Evolutionary conservation across 2,329 filamentous ascomycete genomes (phyloP), one percentile per base, ranked within the genome.

Genomic region (Diaporthe ampelina): DNA sequence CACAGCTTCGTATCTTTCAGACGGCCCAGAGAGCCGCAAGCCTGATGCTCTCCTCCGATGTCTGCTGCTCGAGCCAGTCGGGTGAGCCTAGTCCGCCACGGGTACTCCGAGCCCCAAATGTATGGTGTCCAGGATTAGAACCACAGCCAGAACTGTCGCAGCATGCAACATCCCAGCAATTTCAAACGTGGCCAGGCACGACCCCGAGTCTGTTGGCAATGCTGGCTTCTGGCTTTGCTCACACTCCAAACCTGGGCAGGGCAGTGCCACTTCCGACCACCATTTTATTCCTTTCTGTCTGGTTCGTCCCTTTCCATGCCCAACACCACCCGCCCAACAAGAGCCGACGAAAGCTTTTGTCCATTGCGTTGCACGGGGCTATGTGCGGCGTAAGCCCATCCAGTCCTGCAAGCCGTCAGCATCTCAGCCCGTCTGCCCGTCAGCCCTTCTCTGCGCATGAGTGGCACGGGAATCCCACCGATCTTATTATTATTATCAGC

Each of bases 1-100:
- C 29, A 50, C 15, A 15, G 26, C 15, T 37, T 24, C 45, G n/a
- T 29, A 48, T 40, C 15, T n/a, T 68, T 52, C 48, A 54, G 59
- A 65, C 40, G 59, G 37, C 59, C 59, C 45, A 21, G 6, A 32
- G 29, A 37, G 35, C 45, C 8, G 45, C 63, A 52, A 4, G 63
- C 29, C 37, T 37, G 29, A 52, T 9, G 29, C 63, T 59, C 29
- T 58, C 29, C 32, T 67, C 59, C 73, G 70, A 68, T 58, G 29
- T 70, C 69, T 68, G 43, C 57, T 70, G 70, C 76, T 74, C 70
- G 76, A 72, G 50, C 75, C 77, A 77, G 70, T 75, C 75, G 77
- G 74, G 73, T 77, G 75, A 70, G 73, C 58, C 57, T 65, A 58
- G 67, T 70, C 67, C 74, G 77, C 76, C 76, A 77, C 77, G 77